Conservation (phyloP, 768 basidiomycete species). For the Psilocybe azurescens region DNA sequence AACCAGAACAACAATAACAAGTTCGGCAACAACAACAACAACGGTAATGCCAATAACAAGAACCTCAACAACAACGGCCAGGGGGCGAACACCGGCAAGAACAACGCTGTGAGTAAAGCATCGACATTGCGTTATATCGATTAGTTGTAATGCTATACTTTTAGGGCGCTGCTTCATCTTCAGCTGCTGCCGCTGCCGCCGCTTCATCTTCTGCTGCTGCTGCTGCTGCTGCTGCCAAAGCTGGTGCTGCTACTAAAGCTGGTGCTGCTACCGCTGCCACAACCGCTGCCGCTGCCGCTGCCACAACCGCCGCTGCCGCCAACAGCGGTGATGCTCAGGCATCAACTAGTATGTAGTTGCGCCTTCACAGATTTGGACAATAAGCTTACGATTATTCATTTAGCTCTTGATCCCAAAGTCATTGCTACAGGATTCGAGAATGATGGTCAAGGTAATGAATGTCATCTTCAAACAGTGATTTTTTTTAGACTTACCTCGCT, state of each 20-base stretch:
- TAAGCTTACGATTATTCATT: not conserved
- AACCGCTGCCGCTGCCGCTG: conserved; percentile 15
- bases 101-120: not conserved
- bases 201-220: conserved; percentile 12
- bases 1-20: conserved; percentile 18
- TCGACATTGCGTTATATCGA: not conserved
- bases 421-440: conserved; percentile 61
- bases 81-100: conserved; percentile 4
- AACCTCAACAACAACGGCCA: conserved; percentile 15
- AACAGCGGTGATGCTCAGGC: conserved; percentile 46
- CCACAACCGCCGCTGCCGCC: conserved; percentile 20
- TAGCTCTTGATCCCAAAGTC: conserved; percentile 47
- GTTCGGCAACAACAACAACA: conserved; percentile 18
- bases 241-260: conserved; percentile 9
- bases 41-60: conserved; percentile 15
- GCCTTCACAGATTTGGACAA: not conserved
- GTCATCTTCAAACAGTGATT: not conserved
- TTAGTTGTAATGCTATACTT: not conserved
- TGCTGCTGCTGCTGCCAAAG: conserved; percentile 4
- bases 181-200: conserved; percentile 8
- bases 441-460: conserved; percentile 45
- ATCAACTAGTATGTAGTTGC: conserved; percentile 38
- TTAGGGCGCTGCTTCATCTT: conserved; percentile 20
- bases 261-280: not conserved
- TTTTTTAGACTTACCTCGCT: not conserved